A percentile compares a stretch with the other conserved stretches of the same genome.
Conservation (phyloP, 768 basidiomycete genomes). For the Rhodotorula paludigena region DNA sequence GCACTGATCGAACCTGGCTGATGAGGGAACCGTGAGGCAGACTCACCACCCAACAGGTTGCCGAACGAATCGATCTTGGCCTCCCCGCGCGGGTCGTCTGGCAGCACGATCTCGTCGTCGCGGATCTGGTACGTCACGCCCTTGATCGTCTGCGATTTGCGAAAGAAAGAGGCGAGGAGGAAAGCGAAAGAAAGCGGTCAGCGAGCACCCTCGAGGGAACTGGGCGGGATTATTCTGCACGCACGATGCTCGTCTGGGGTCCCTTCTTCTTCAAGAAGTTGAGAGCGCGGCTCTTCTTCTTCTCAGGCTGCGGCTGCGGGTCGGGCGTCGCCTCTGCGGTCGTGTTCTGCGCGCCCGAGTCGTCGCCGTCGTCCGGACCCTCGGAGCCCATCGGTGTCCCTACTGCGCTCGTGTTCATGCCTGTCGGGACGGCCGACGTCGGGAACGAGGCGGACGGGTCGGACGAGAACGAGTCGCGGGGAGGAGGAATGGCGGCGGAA, state of each 20-base stretch:
- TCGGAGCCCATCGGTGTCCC: constrained; percentile 11
- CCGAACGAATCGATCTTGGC: constrained; percentile 84
- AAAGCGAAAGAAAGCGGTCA: not conserved
- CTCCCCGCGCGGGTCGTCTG: constrained; percentile 78
- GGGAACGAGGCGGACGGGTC: not conserved
- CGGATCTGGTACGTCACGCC: constrained; percentile 72
- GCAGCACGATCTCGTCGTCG: constrained; percentile 81
- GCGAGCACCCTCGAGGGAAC: not conserved
- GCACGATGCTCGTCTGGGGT: constrained; percentile 41
- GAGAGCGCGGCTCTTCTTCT: constrained; percentile 14
- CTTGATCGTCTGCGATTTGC: constrained; percentile 52
- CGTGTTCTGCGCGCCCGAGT: not conserved
- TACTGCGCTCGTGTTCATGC: not conserved
- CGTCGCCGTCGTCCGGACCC: not conserved
- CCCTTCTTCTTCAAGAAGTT: constrained; percentile 45
- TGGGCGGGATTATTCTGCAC: no score
- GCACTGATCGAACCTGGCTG: no score
- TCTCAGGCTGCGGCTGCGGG: constrained; percentile 1
- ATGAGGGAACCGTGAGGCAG: no score
- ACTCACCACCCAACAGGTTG: constrained; percentile 73
- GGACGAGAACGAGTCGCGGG: not conserved
- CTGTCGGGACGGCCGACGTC: not conserved
- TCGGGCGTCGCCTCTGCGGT: constrained; percentile 15
- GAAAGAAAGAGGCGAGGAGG: not conserved
- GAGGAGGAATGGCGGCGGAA: constrained; percentile 1